Percentiles rank a stretch among this genome's conserved stretches.
These are phyloP conservation scores for Rhynchosporium graminicola DNA, from an alignment of 2,329 filamentous ascomycete genomes.

Conservation along the genomic window DNA sequence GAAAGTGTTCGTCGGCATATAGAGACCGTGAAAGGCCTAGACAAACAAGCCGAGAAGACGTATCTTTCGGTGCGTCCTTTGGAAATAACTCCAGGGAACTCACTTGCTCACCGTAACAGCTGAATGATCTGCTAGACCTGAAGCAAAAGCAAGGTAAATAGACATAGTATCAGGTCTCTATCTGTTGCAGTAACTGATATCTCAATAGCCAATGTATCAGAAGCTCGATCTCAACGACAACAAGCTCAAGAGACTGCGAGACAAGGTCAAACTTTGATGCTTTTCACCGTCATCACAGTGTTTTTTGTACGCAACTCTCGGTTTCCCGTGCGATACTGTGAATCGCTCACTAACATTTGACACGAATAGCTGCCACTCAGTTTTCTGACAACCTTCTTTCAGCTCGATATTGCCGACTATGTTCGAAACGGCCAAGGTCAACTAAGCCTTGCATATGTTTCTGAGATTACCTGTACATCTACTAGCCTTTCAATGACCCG, in stretches of 20 bases:
- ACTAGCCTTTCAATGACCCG: background rate
- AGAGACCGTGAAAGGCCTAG: constrained; percentile 2
- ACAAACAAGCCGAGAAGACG: constrained; percentile 10
- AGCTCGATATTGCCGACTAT: background rate
- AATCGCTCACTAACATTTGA: background rate
- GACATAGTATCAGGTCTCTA: background rate
- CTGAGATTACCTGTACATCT: constrained; percentile 5
- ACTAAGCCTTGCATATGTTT: background rate
- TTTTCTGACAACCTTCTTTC: constrained; percentile 5
- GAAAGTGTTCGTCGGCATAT: constrained; percentile 5
- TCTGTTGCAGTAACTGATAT: background rate
- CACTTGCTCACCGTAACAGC: background rate
- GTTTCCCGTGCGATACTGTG: background rate
- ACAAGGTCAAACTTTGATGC: constrained; percentile 11
- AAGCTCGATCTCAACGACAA: constrained; percentile 11
- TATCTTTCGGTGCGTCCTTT: background rate
- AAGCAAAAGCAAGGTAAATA: constrained; percentile 8
- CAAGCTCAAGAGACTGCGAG: constrained; percentile 11
- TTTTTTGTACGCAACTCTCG: background rate
- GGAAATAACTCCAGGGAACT: background rate
- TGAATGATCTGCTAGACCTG: constrained; percentile 10
- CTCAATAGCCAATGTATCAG: background rate
- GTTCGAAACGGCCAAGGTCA: constrained; percentile 4
- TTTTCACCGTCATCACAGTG: constrained; percentile 10
- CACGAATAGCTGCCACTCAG: constrained; percentile 1